phyloP scores from a whole-genome alignment of 2,329 filamentous ascomycete species.

The Periglandula ipomoeae region DNA sequence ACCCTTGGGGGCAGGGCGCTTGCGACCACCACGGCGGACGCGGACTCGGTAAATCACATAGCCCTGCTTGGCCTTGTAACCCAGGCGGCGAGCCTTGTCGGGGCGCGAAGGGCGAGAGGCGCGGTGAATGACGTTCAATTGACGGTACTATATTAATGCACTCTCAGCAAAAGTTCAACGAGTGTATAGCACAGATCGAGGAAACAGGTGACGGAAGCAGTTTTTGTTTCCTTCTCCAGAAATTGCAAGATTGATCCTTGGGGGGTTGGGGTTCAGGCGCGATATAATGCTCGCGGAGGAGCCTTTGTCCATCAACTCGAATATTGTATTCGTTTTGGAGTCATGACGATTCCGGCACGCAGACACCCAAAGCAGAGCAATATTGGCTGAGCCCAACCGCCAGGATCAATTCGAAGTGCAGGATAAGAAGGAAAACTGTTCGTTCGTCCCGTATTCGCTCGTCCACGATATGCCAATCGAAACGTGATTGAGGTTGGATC shows the following conservation, averaged over 20 bases:
- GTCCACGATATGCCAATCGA: conserved; percentile 23
- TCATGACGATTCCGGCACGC: too few relatives aligned
- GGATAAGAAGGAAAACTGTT: conserved; percentile 10
- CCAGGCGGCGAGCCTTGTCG: conserved; percentile 99
- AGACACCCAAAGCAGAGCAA: not conserved
- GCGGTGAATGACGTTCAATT: conserved; percentile 99
- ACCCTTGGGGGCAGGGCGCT: conserved; percentile 93
- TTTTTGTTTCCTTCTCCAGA: not conserved
- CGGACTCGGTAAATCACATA: conserved; percentile 99
- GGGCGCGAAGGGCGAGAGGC: conserved; percentile 95
- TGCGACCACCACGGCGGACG: conserved; percentile 97
- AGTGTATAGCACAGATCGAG: conserved; percentile 71
- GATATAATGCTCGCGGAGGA: too few relatives aligned
- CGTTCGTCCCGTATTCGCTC: conserved; percentile 16
- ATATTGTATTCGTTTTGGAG: too few relatives aligned
- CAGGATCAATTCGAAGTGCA: not conserved
- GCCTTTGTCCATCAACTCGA: not conserved
- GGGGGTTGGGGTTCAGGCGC: not conserved
- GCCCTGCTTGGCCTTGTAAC: conserved; percentile 99
- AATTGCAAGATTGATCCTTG: not conserved
- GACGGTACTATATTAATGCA: conserved; percentile 99
- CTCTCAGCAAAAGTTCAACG: conserved; percentile 99
- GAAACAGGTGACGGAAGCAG: not conserved
- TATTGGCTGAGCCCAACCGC: not conserved
- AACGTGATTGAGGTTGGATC: conserved; percentile 21